Base-by-base conservation (phyloP, 2,329 filamentous ascomycete species). In the Pleoardoris graminearum region DNA sequence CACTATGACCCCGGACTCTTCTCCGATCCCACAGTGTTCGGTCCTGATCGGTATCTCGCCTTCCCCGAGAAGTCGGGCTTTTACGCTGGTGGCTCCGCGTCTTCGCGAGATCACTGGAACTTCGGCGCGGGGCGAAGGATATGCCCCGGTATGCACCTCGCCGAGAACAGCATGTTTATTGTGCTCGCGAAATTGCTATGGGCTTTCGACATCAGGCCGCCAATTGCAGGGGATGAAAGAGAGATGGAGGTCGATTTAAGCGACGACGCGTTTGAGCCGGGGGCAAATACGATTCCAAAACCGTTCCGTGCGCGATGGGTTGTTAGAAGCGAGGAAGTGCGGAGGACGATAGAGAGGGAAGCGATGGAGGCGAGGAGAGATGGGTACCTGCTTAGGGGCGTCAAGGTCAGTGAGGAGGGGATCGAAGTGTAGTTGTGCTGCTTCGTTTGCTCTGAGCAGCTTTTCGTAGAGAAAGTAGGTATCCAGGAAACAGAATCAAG, bases 151-250 rank as follows among this genome's bases (percentile, higher is more conserved):
- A 58, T 73, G 4, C 63, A 75, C 38, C 58, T 79, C n/a, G 77
- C 77, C 0, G 76, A 79, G 22, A 69, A 69, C 10, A 72, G 73
- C 3, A 58, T 79, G 30, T 79, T 71, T 52, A 59, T 79, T 36
- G 74, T 65, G 27, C 61, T 79, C 8, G 77, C 74, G 0, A 79
- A 79, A 37, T 63, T 75, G 0, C 59, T 85, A 1, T 76, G 82
- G 1, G 77, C 75, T 0, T 83, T 84, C 48, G 68, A 75, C 8
- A 69, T 82, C 4, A 47, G 57, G 16, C 77, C 77, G 48, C 62
- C 65, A 0, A 17, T 75, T 16, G 69, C 71, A 29, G 47, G 53
- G 14, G 57, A 71, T 1, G 79, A 75, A 0, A 66, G 53, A 8
- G 72, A 75, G 37, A 57, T 75, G 0, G 69, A 68, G 8, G 57